These are phyloP conservation scores for Sporothrix dimorphospora DNA, from an alignment of 2,329 filamentous ascomycete species.

Conservation along the genomic window DNA sequence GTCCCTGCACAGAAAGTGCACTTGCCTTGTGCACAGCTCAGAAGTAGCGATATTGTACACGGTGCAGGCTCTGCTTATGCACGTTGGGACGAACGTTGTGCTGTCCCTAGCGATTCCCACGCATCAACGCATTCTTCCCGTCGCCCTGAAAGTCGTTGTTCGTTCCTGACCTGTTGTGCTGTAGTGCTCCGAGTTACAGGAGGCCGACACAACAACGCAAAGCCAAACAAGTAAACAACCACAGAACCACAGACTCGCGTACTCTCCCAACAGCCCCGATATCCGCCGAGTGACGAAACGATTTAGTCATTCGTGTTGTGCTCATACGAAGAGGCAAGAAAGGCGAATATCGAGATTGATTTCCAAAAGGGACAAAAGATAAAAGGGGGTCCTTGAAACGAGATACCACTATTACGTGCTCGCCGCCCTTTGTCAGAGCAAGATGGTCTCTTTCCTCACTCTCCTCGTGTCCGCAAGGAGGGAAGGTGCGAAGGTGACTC, in stretches of 20 bases:
- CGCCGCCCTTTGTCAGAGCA: slow-evolving; percentile 9
- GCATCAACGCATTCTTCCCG: slow-evolving; percentile 21
- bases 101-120: not conserved
- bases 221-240: slow-evolving; percentile 1
- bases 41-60: not conserved
- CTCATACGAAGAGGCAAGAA: not conserved
- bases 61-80: not conserved
- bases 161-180: slow-evolving; percentile 20
- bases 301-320: not conserved
- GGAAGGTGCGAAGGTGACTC: not conserved
- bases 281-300: not conserved
- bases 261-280: not conserved
- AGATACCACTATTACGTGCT: slow-evolving; percentile 10
- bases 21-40: not conserved
- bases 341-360: slow-evolving; percentile 1
- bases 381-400: not conserved
- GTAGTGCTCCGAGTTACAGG: not conserved
- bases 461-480: slow-evolving; percentile 7
- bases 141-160: not conserved
- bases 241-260: not conserved
- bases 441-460: slow-evolving; percentile 4
- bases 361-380: slow-evolving; percentile 1
- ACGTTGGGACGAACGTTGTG: not conserved
- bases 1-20: not conserved
- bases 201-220: not conserved